Conservation (phyloP, 2,329 filamentous ascomycete species). For the Tolypocladium amazonense region DNA sequence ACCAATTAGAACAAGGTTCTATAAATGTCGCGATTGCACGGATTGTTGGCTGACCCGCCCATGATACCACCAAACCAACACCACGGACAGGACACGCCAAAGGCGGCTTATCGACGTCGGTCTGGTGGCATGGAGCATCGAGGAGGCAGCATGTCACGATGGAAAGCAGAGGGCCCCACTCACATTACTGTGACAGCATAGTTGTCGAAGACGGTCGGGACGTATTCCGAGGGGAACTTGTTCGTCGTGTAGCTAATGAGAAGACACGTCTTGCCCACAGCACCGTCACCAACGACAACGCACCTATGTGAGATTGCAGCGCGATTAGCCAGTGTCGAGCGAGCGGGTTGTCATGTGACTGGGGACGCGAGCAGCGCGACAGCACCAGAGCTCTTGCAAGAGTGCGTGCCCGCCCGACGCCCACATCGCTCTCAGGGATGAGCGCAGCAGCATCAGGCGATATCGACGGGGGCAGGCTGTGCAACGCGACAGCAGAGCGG, state of each 20-base stretch:
- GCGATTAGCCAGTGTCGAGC: background rate
- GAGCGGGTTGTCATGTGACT: background rate
- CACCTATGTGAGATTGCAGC: constrained; percentile 48
- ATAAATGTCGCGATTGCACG: background rate
- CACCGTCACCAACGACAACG: constrained; percentile 98
- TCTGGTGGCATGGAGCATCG: background rate
- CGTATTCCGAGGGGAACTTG: constrained; percentile 99
- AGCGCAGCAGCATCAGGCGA: constrained; percentile 1
- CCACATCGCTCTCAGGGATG: background rate
- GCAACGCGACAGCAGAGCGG: background rate
- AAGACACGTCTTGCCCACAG: constrained; percentile 97
- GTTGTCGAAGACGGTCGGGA: constrained; percentile 98
- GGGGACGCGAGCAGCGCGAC: background rate
- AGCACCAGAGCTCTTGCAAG: background rate
- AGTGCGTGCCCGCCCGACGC: background rate
- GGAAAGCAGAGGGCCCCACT: constrained; percentile 32
- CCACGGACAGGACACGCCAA: background rate
- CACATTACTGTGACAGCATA: constrained; percentile 99
- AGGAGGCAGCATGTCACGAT: background rate
- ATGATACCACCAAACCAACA: background rate
- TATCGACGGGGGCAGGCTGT: background rate
- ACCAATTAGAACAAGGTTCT: constrained; percentile 8
- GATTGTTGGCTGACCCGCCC: background rate
- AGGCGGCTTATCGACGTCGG: background rate
- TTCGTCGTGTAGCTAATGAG: constrained; percentile 99